Percentiles rank a stretch among this genome's conserved stretches.
Evolutionary conservation across 129 eudicot genomes (phyloP).

Genomic region (Heracleum sosnowskyi): DNA sequence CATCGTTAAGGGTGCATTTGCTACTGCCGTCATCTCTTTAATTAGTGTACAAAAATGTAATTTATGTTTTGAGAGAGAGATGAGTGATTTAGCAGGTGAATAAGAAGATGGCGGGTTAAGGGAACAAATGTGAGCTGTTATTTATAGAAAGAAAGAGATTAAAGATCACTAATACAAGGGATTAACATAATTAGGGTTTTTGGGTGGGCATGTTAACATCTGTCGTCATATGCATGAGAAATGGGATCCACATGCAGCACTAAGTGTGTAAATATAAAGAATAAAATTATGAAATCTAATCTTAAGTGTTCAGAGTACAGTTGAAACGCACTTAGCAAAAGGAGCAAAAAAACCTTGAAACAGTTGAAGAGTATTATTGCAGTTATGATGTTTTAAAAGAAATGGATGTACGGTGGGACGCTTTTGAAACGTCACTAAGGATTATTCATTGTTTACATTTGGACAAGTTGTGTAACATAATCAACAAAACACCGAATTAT

Average conservation of each 20-base stretch:
- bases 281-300: not conserved
- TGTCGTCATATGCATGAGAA: slow-evolving; percentile 9
- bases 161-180: too few relatives aligned
- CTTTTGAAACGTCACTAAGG: not conserved
- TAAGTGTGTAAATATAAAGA: not conserved
- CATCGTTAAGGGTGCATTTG: slow-evolving; percentile 18
- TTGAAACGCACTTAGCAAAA: not conserved
- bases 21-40: not conserved
- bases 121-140: not conserved
- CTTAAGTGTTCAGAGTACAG: not conserved
- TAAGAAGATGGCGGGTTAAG: not conserved
- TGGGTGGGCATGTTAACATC: not conserved
- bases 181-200: not conserved
- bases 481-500: not conserved
- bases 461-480: slow-evolving; percentile 6
- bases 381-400: not conserved
- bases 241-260: not conserved
- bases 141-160: slow-evolving; percentile 7
- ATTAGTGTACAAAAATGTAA: not conserved
- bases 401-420: not conserved
- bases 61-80: not conserved
- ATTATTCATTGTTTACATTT: not conserved
- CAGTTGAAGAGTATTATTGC: not conserved
- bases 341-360: not conserved
- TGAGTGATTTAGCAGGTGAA: not conserved